A percentile compares a stretch with the other conserved stretches of the same genome.
Evolutionary conservation across 1,139 yeast genomes (phyloP).

Genomic region (Scheffersomyces stambukii): DNA sequence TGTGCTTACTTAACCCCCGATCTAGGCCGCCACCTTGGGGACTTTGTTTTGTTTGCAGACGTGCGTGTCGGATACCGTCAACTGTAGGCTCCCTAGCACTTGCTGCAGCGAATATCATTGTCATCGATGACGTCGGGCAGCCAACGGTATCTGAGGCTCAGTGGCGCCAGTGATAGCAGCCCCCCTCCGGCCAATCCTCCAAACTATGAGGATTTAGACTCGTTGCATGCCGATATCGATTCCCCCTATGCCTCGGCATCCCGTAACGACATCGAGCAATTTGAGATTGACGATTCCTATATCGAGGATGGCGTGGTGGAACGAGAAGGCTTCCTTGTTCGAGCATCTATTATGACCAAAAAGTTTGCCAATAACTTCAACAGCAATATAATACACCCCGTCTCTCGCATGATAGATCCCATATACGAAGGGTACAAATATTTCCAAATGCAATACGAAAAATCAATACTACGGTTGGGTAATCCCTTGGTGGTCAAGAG

Average conservation of each 20-base stretch:
- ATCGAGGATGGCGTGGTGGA: conserved; percentile 13
- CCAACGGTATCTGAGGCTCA: too few relatives aligned
- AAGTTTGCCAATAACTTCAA: conserved; percentile 37
- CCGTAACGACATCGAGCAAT: conserved; percentile 25
- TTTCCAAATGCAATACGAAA: conserved; percentile 48
- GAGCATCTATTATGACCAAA: conserved; percentile 30
- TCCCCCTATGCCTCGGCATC: conserved; percentile 5
- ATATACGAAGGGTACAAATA: conserved; percentile 55
- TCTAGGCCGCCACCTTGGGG: too few relatives aligned
- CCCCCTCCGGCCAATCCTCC: conserved; percentile 28
- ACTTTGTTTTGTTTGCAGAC: too few relatives aligned
- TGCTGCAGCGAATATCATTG: too few relatives aligned
- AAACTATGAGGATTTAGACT: conserved; percentile 21
- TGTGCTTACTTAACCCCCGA: too few relatives aligned
- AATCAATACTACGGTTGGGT: conserved; percentile 59
- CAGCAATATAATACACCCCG: conserved; percentile 47
- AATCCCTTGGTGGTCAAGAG: conserved; percentile 84
- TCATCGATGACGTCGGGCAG: too few relatives aligned
- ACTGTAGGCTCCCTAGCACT: too few relatives aligned
- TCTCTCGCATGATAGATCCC: conserved; percentile 60
- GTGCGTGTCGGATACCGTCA: too few relatives aligned
- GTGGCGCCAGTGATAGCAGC: too few relatives aligned
- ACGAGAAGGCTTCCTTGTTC: conserved; percentile 19
- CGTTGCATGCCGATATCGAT: conserved; percentile 4
- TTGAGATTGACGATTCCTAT: conserved; percentile 37